phyloP scores from a whole-genome alignment of 2,329 filamentous ascomycete species.

The Penicillium fuscoglaucum region DNA sequence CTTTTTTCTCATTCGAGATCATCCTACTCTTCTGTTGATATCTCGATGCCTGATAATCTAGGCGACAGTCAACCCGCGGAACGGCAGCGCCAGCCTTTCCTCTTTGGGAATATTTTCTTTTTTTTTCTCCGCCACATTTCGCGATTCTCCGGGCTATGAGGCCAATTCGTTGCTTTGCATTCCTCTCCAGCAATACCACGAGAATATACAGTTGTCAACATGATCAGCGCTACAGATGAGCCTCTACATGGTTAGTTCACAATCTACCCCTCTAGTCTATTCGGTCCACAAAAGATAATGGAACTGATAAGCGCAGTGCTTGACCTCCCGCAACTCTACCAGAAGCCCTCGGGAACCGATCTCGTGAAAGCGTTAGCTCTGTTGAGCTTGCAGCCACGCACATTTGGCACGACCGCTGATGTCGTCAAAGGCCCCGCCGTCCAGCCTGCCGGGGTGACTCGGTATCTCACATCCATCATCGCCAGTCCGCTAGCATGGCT shows the following conservation, averaged over 20 bases:
- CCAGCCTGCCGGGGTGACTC: conserved; percentile 43
- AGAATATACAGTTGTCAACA: conserved; percentile 17
- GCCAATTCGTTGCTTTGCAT: conserved; percentile 3
- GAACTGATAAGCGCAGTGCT: conserved; percentile 54
- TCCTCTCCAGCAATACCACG: neutral
- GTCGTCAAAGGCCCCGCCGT: conserved; percentile 35
- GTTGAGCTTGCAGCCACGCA: conserved; percentile 65
- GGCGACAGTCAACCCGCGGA: conserved; percentile 30
- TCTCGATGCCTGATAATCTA: conserved; percentile 11
- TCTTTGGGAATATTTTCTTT: conserved; percentile 36
- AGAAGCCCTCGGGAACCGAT: conserved; percentile 65
- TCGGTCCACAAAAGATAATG: conserved; percentile 24
- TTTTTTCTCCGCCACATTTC: conserved; percentile 18
- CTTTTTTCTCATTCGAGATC: neutral
- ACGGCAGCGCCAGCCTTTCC: conserved; percentile 32
- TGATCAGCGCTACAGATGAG: conserved; percentile 40
- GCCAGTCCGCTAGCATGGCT: conserved; percentile 49
- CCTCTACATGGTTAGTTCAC: conserved; percentile 40
- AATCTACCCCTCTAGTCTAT: conserved; percentile 15
- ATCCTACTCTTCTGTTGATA: neutral
- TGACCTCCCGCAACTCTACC: conserved; percentile 81
- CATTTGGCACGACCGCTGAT: conserved; percentile 36
- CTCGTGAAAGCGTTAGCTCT: conserved; percentile 66
- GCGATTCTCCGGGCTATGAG: conserved; percentile 3
- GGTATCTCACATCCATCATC: conserved; percentile 51